Evolutionary conservation across 2,329 filamentous ascomycete species (phyloP).

Genomic region (Aspergillus novofumigatus): DNA sequence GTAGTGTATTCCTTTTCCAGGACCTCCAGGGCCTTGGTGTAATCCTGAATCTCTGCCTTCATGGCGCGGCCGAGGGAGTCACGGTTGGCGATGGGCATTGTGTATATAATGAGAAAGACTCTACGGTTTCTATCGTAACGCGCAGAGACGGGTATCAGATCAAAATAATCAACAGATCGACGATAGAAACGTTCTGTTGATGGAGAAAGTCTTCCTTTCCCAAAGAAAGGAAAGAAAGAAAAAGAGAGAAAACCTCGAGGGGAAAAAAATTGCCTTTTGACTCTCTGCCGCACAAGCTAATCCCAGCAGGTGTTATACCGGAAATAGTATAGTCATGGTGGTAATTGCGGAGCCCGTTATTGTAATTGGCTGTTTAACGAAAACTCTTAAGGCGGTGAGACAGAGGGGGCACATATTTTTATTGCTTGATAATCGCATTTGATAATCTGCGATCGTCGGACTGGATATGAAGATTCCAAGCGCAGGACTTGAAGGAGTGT

Average conservation of each 20-base stretch:
- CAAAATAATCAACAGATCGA: conserved; percentile 42
- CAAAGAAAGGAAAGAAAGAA: conserved; percentile 49
- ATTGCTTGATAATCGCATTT: conserved; percentile 7
- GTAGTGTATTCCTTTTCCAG: conserved; percentile 72
- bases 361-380: conserved; percentile 32
- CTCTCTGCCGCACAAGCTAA: conserved; percentile 22
- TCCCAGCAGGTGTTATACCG: conserved; percentile 12
- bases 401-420: conserved; percentile 1
- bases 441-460: not conserved
- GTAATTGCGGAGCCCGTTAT: not conserved
- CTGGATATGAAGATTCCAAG: not conserved
- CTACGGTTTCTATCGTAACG: conserved; percentile 24
- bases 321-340: conserved; percentile 19
- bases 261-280: conserved; percentile 29
- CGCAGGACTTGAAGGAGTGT: too few species aligned
- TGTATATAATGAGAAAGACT: conserved; percentile 33
- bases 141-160: conserved; percentile 19
- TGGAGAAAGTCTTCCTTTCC: conserved; percentile 58
- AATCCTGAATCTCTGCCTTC: conserved; percentile 62
- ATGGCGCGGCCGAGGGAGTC: conserved; percentile 48
- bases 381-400: conserved; percentile 21
- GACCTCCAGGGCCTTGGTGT: conserved; percentile 70
- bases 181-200: conserved; percentile 48
- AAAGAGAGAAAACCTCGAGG: conserved; percentile 34
- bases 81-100: conserved; percentile 71